Base-by-base conservation (phyloP, 2,329 filamentous ascomycete species). In the Setomelanomma holmii region DNA sequence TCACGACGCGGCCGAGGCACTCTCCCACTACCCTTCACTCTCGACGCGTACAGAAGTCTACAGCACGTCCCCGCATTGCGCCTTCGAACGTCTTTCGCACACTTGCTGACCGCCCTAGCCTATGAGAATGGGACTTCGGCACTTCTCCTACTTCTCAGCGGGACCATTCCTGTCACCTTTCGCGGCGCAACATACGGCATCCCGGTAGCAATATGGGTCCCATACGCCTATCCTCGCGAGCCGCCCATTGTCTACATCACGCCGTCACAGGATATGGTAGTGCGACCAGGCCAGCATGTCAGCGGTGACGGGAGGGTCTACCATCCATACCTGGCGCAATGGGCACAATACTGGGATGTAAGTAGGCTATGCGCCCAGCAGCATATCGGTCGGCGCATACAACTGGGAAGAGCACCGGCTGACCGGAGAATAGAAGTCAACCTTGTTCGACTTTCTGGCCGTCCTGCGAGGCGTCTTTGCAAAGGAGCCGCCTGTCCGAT, bases 251-350 rank as follows among this genome's bases (percentile, higher is more conserved):
- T 89, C 52, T 98, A 96, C 74, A 91, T 98, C 36, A 93, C 87
- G 5, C 93, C 95, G 2, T 91, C 90, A 4, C 88, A 90, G 60
- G 89, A 87, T 58, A 98, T 99, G 91, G 78, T 89, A 60, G 88
- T 99, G 36, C 85, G 93, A 17, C 91, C 93, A 1, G 95, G 95
- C 0, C 95, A 99, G 71, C 92, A 99, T 79, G 92, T 99, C 54
- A 92, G 95, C 68, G 87, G 90, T 4, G 93, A 98, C 68, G 95
- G 95, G 21, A 88, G 90, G 72, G 86, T 98, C 58, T 99, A 98
- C 73, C 95, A 99, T 73, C 95, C 95, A 33, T 99, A 98, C 73
- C 80, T 99, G 40, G 90, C 91, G 24, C 88, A 91, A 56, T 99
- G 95, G 95, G 80, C 83, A 24, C 87, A 91, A 61, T 93, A 90